A percentile compares a stretch with the other conserved stretches of the same genome.
These are phyloP conservation scores for Entomortierella lignicola DNA, from an alignment of 192 early-diverging fungal genomes.

Conservation along the genomic window DNA sequence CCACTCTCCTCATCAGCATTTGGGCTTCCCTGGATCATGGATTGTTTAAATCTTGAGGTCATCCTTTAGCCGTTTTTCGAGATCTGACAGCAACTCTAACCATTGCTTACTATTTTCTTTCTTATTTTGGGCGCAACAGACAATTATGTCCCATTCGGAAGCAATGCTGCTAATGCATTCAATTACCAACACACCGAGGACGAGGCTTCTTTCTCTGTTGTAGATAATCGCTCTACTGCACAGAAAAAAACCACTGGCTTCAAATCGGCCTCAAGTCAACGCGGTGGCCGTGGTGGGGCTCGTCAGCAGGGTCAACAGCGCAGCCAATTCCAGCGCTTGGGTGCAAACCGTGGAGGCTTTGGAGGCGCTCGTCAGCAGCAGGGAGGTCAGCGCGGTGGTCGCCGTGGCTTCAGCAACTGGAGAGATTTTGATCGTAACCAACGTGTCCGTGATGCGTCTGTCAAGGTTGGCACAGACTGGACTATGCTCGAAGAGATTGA, in stretches of 20 bases:
- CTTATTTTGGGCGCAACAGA: constrained; percentile 22
- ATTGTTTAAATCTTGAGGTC: not conserved
- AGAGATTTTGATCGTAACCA: constrained; percentile 62
- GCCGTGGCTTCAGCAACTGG: constrained; percentile 62
- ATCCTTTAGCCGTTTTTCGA: not conserved
- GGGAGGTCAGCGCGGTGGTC: constrained; percentile 47
- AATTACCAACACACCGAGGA: constrained; percentile 91
- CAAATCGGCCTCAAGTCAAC: constrained; percentile 57
- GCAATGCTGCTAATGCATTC: constrained; percentile 85
- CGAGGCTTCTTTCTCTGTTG: constrained; percentile 96
- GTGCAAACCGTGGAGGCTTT: constrained; percentile 56
- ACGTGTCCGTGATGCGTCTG: constrained; percentile 85
- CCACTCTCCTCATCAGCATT: not conserved
- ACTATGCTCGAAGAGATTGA: constrained; percentile 94
- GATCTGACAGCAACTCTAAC: not conserved
- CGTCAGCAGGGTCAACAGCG: constrained; percentile 58
- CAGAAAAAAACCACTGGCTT: constrained; percentile 71
- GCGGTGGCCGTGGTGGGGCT: constrained; percentile 61
- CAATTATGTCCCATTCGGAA: constrained; percentile 86
- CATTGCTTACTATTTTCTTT: not conserved
- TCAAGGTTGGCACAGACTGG: constrained; percentile 92
- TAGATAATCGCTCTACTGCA: constrained; percentile 78
- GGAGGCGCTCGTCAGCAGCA: constrained; percentile 44
- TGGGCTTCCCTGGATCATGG: not conserved
- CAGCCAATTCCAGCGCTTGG: constrained; percentile 48